These are phyloP conservation scores for Diphasiastrum complanatum DNA, from an alignment of 83 land plant species.

Conservation along the genomic window DNA sequence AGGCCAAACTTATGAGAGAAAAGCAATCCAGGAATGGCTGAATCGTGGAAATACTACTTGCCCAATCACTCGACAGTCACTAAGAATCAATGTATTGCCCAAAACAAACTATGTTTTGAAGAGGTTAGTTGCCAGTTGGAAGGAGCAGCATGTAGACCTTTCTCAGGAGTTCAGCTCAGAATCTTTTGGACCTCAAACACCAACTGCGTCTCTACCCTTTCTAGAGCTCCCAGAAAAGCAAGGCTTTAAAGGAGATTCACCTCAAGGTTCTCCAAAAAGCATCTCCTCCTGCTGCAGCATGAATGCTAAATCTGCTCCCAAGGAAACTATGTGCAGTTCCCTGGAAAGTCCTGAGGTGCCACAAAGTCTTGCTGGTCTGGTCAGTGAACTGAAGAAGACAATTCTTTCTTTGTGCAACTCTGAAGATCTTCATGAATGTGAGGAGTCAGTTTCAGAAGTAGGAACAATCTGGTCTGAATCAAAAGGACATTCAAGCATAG, in stretches of 20 bases:
- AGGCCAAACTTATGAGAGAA: slow-evolving; percentile 48
- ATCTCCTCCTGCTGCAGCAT: background rate
- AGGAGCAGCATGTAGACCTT: slow-evolving; percentile 31
- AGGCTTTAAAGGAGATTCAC: background rate
- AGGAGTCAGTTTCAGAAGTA: slow-evolving; percentile 20
- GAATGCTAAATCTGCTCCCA: background rate
- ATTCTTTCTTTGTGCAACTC: slow-evolving; percentile 37
- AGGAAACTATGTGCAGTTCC: slow-evolving; percentile 4
- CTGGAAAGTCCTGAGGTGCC: slow-evolving; percentile 2
- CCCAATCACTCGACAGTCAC: slow-evolving; percentile 37
- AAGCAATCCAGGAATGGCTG: slow-evolving; percentile 44
- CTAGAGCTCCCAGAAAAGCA: slow-evolving; percentile 24
- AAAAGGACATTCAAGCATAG: slow-evolving; percentile 14
- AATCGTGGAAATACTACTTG: slow-evolving; percentile 43
- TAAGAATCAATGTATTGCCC: slow-evolving; percentile 26
- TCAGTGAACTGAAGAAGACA: slow-evolving; percentile 40
- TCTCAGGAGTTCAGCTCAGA: slow-evolving; percentile 3
- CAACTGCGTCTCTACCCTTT: background rate
- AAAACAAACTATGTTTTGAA: slow-evolving; percentile 40
- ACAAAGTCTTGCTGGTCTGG: slow-evolving; percentile 14
- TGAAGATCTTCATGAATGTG: slow-evolving; percentile 52
- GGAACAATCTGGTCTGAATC: slow-evolving; percentile 14
- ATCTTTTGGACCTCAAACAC: too few species aligned
- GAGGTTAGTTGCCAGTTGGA: slow-evolving; percentile 47
- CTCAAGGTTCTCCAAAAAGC: background rate